A percentile compares a stretch with the other conserved stretches of the same genome.
These are phyloP conservation scores for Epichloe festucae DNA, from an alignment of 2,329 filamentous ascomycete genomes.

Conservation along the genomic window DNA sequence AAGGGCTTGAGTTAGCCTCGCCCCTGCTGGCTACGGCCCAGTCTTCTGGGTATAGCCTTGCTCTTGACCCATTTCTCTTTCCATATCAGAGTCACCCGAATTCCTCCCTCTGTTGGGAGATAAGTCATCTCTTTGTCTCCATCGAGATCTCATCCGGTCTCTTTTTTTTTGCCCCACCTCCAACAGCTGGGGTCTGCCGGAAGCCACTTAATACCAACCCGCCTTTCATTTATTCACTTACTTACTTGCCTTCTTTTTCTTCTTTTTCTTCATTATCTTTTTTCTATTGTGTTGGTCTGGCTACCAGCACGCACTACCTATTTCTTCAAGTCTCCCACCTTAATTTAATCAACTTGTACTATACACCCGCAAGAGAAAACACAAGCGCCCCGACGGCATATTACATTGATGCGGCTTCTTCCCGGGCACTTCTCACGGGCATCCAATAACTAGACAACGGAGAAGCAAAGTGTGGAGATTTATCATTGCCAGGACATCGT, in stretches of 20 bases:
- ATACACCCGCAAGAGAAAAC: not conserved
- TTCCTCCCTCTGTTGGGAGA: not conserved
- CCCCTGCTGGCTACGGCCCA: conserved; percentile 8
- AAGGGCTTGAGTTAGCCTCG: conserved; percentile 5
- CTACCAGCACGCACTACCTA: conserved; percentile 28
- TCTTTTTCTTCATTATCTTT: conserved; percentile 17
- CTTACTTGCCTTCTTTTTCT: conserved; percentile 26
- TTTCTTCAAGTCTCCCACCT: not conserved
- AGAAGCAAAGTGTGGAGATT: not conserved
- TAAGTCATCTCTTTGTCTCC: conserved; percentile 10
- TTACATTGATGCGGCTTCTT: not conserved
- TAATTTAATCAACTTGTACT: not conserved
- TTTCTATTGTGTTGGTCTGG: conserved; percentile 35
- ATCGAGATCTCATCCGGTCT: conserved; percentile 1
- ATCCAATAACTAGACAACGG: not conserved
- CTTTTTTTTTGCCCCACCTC: conserved; percentile 6
- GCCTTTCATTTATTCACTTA: conserved; percentile 27
- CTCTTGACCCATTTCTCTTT: conserved; percentile 1
- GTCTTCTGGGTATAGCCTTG: conserved; percentile 6
- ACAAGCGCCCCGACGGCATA: not conserved
- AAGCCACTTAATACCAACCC: conserved; percentile 14
- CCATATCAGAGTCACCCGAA: conserved; percentile 9
- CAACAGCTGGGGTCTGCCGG: conserved; percentile 4
- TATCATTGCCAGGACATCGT: not conserved
- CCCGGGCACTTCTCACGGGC: not conserved